These are phyloP conservation scores for Gossypium davidsonii DNA, from an alignment of 441 rosid genomes.

Conservation along the genomic window DNA sequence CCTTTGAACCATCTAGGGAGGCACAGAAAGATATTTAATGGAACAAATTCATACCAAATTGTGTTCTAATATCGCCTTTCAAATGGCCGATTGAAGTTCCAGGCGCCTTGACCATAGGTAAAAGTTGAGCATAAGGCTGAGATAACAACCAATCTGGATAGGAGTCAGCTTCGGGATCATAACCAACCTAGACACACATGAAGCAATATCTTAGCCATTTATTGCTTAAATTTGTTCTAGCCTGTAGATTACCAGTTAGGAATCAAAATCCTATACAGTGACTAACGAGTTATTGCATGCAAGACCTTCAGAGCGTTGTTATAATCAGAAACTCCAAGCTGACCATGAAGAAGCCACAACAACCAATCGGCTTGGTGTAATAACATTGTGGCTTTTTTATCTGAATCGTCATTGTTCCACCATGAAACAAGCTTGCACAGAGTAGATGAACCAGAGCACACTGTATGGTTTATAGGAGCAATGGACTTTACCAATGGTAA, in stretches of 20 bases:
- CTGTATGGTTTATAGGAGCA: slow-evolving; percentile 81
- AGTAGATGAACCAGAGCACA: slow-evolving; percentile 82
- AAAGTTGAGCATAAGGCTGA: slow-evolving; percentile 67
- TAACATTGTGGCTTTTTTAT: slow-evolving; percentile 48
- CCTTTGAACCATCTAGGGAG: background rate
- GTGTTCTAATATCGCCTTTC: slow-evolving; percentile 45
- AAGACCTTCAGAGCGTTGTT: slow-evolving; percentile 81
- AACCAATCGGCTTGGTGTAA: slow-evolving; percentile 97
- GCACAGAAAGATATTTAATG: background rate
- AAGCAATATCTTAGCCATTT: background rate
- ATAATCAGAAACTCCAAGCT: slow-evolving; percentile 79
- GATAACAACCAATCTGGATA: slow-evolving; percentile 79
- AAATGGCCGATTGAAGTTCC: slow-evolving; percentile 60
- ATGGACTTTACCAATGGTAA: slow-evolving; percentile 60
- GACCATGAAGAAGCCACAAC: slow-evolving; percentile 86
- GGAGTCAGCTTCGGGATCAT: slow-evolving; percentile 78
- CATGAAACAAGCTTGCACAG: slow-evolving; percentile 89
- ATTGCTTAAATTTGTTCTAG: background rate
- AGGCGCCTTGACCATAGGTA: slow-evolving; percentile 72
- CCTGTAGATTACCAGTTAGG: background rate
- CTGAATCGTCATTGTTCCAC: slow-evolving; percentile 51
- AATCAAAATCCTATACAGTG: background rate
- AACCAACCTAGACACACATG: slow-evolving; percentile 59
- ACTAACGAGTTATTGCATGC: background rate
- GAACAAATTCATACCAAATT: slow-evolving; percentile 38